Conservation (phyloP, 306 rosid species). For the Canavalia gladiata region DNA sequence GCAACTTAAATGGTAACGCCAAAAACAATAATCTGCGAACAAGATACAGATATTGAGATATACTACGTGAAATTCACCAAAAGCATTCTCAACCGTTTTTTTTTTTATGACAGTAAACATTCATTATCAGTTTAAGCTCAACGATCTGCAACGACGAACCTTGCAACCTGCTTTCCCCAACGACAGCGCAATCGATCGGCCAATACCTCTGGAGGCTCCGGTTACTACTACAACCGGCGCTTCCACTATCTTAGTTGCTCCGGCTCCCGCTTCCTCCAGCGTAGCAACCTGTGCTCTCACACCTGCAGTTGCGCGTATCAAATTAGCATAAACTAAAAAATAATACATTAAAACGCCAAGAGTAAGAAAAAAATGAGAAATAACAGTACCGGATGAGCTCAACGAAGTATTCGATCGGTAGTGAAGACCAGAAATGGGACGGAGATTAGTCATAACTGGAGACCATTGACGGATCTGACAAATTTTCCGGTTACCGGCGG, state of each 20-base stretch:
- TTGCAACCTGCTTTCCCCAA: constrained; percentile 96
- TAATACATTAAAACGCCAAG: neutral
- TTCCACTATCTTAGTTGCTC: constrained; percentile 64
- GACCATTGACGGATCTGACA: constrained; percentile 63
- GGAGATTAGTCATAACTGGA: constrained; percentile 54
- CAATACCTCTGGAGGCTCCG: constrained; percentile 97
- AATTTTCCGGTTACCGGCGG: constrained; percentile 46
- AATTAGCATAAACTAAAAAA: constrained; percentile 13
- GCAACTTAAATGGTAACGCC: constrained; percentile 15
- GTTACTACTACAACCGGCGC: constrained; percentile 91
- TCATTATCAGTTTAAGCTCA: constrained; percentile 9
- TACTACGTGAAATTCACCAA: neutral
- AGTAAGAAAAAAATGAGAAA: neutral
- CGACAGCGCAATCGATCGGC: constrained; percentile 81
- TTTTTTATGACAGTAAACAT: neutral
- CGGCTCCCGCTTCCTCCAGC: constrained; percentile 64
- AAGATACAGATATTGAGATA: neutral
- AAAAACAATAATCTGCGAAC: neutral
- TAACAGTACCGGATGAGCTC: constrained; percentile 59
- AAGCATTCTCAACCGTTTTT: neutral
- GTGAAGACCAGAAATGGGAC: constrained; percentile 48
- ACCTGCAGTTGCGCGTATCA: constrained; percentile 47
- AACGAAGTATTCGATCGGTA: constrained; percentile 60
- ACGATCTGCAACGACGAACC: constrained; percentile 58
- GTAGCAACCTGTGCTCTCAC: constrained; percentile 87